Conservation (phyloP, 2,329 filamentous ascomycete species). For the Colletotrichum somersetense region DNA sequence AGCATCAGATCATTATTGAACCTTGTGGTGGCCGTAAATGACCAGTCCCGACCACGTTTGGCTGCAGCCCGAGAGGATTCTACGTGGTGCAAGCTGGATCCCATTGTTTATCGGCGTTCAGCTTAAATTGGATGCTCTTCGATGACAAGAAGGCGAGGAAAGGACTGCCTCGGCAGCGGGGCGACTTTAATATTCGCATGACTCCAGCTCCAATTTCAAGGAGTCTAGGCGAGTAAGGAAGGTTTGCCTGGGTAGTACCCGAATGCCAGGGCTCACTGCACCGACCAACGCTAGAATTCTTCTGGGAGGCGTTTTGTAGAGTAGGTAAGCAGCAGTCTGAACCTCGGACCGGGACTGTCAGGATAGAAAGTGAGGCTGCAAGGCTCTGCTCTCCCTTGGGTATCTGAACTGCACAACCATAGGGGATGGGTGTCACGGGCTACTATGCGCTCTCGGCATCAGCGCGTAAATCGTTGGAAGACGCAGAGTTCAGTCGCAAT, state of each 20-base stretch:
- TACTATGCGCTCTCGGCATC: background rate
- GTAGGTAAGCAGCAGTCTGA: too few species aligned
- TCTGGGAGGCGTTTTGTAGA: conserved; percentile 9
- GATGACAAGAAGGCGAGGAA: background rate
- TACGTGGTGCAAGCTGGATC: background rate
- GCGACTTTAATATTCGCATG: too few species aligned
- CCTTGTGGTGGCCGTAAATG: background rate
- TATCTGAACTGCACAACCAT: background rate
- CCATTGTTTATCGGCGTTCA: background rate
- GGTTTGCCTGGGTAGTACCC: background rate
- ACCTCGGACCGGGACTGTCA: background rate
- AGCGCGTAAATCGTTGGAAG: background rate
- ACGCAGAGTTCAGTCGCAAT: background rate
- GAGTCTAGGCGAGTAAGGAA: background rate
- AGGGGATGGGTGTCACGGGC: background rate
- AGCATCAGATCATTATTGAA: background rate
- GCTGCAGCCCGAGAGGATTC: background rate
- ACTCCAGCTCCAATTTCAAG: background rate
- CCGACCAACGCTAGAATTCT: conserved; percentile 21
- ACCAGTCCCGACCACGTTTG: background rate
- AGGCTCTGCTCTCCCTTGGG: background rate
- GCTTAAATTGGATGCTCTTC: background rate
- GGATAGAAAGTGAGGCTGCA: background rate
- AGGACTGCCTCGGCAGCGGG: background rate
- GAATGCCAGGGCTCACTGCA: background rate